Evolutionary conservation across 768 basidiomycete genomes (phyloP).

Genomic region (Russula virescens): DNA sequence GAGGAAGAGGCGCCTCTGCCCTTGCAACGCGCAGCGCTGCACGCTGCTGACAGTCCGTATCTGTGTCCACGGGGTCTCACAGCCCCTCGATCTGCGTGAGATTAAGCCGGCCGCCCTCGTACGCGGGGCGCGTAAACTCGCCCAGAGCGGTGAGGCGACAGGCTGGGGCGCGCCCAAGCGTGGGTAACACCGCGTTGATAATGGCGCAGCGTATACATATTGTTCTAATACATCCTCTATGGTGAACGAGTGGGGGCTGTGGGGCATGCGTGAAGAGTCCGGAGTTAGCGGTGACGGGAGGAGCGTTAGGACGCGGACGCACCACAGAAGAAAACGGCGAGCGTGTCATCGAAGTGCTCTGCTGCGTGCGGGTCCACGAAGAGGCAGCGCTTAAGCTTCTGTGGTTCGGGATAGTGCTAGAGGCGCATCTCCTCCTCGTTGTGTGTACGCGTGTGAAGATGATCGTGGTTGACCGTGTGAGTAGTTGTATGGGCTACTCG

Average conservation of each 20-base stretch:
- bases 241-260: slow-evolving; percentile 75
- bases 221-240: slow-evolving; percentile 78
- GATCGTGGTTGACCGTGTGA: background rate
- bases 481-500: background rate
- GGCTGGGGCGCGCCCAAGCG: slow-evolving; percentile 54
- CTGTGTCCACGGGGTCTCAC: slow-evolving; percentile 81
- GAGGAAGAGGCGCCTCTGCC: slow-evolving; percentile 39
- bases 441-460: slow-evolving; percentile 13
- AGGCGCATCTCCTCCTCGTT: background rate
- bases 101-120: slow-evolving; percentile 74
- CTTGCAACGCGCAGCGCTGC: slow-evolving; percentile 62
- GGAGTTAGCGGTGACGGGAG: background rate
- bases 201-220: slow-evolving; percentile 80
- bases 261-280: background rate
- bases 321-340: slow-evolving; percentile 82
- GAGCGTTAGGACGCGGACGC: slow-evolving; percentile 15
- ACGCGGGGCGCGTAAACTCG: slow-evolving; percentile 85
- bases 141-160: slow-evolving; percentile 79
- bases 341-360: slow-evolving; percentile 69
- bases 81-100: slow-evolving; percentile 87
- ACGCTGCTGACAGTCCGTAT: slow-evolving; percentile 76
- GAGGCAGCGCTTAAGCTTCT: slow-evolving; percentile 65
- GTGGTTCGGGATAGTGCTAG: slow-evolving; percentile 47
- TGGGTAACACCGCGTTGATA: slow-evolving; percentile 59
- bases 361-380: slow-evolving; percentile 56